phyloP scores from a whole-genome alignment of 1,284 basidiomycete genomes.

The Entoloma clypeatum region DNA sequence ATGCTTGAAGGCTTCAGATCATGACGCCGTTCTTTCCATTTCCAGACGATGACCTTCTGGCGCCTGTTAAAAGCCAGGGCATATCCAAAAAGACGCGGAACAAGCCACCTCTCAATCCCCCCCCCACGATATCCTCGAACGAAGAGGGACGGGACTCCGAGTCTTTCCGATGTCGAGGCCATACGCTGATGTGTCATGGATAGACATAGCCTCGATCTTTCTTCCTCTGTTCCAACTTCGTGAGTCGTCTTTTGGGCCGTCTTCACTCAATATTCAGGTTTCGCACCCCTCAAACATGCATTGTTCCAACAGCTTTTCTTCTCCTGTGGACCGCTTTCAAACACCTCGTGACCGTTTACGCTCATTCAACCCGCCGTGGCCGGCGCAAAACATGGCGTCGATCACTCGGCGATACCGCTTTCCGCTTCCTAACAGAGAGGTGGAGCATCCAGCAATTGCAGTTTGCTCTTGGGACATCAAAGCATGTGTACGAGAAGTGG shows the following conservation, averaged over 20 bases:
- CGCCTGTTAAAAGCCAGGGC: too few relatives aligned
- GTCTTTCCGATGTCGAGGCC: too few relatives aligned
- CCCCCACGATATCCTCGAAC: too few relatives aligned
- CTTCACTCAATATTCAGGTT: neutral
- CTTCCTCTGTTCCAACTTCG: slow-evolving; percentile 7
- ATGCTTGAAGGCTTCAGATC: too few relatives aligned
- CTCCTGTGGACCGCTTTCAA: slow-evolving; percentile 9
- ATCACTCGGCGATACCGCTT: slow-evolving; percentile 17
- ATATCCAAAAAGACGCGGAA: too few relatives aligned
- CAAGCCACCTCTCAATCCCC: too few relatives aligned
- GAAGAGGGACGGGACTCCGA: too few relatives aligned
- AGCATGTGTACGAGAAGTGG: slow-evolving; percentile 26
- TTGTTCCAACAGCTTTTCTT: slow-evolving; percentile 9
- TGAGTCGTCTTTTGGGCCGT: slow-evolving; percentile 4
- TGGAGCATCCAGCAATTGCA: slow-evolving; percentile 22
- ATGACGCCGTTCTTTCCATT: too few relatives aligned
- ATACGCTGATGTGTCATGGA: slow-evolving; percentile 11
- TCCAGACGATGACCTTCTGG: too few relatives aligned
- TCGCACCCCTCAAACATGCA: neutral
- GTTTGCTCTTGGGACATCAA: slow-evolving; percentile 20
- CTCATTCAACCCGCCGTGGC: slow-evolving; percentile 7
- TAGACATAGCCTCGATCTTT: slow-evolving; percentile 3
- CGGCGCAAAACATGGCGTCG: slow-evolving; percentile 21
- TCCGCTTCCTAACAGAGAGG: slow-evolving; percentile 13
- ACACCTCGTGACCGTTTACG: too few relatives aligned